Conservation (phyloP, 371 early-diverging fungal genomes). For the Chytridiales sp. region DNA sequence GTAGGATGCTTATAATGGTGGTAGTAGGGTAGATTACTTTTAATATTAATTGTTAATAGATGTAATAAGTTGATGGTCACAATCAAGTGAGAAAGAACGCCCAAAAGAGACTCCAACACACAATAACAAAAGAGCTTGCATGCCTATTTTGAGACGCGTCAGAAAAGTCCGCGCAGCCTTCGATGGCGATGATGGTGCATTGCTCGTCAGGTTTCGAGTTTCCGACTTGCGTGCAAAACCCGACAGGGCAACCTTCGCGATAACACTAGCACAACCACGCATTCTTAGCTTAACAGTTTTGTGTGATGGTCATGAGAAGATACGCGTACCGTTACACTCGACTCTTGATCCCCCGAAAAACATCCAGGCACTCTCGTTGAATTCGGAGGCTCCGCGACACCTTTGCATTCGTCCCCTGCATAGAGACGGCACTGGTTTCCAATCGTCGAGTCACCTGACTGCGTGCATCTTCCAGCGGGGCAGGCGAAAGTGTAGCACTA, state of each 20-base stretch:
- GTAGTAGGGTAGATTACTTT: not conserved
- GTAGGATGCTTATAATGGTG: no score
- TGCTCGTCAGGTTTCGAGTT: not conserved
- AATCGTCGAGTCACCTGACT: not conserved
- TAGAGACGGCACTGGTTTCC: slow-evolving; percentile 9
- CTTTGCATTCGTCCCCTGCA: not conserved
- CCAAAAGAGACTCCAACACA: not conserved
- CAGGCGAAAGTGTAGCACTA: not conserved
- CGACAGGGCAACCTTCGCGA: not conserved
- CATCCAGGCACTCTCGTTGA: not conserved
- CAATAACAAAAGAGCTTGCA: not conserved
- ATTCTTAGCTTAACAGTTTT: no score
- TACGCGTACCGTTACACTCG: no score
- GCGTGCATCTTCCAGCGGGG: no score
- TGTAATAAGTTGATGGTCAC: not conserved
- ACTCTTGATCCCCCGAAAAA: not conserved
- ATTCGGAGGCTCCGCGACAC: not conserved
- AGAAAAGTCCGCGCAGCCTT: not conserved
- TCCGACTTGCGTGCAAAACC: not conserved
- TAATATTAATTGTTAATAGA: not conserved
- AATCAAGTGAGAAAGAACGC: not conserved
- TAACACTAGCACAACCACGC: no score
- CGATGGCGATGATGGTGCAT: not conserved
- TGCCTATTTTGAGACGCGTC: not conserved
- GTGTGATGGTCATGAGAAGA: no score